Percentiles rank a stretch among this genome's conserved stretches.
Evolutionary conservation across 371 early-diverging fungal species (phyloP).

Genomic region (Dinochytrium kinnereticum): DNA sequence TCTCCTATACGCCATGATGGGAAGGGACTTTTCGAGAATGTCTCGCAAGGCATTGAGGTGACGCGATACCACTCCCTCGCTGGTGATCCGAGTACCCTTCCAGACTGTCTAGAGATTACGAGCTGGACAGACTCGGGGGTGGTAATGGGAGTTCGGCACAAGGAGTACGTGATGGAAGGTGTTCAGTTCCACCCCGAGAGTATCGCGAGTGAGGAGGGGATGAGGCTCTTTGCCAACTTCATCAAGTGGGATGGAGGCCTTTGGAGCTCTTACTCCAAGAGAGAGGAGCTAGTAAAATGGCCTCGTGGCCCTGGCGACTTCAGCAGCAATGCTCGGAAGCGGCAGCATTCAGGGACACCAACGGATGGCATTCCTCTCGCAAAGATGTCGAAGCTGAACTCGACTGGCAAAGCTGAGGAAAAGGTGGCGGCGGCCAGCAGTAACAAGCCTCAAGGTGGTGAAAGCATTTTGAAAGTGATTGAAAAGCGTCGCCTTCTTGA

Average conservation of each 20-base stretch:
- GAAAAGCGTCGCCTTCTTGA: constrained; percentile 80
- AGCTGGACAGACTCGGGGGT: constrained; percentile 84
- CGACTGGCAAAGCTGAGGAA: constrained; percentile 40
- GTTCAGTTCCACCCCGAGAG: constrained; percentile 98
- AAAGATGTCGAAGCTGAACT: constrained; percentile 45
- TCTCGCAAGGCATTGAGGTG: constrained; percentile 81
- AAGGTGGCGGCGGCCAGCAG: not conserved
- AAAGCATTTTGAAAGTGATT: constrained; percentile 62
- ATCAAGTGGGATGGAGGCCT: constrained; percentile 81
- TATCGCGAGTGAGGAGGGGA: constrained; percentile 90
- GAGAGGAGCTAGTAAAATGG: constrained; percentile 28
- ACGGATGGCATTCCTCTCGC: constrained; percentile 43
- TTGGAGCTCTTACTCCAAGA: constrained; percentile 65
- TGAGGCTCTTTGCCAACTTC: constrained; percentile 85
- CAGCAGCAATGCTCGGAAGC: constrained; percentile 16
- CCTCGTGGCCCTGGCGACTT: not conserved
- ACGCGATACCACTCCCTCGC: constrained; percentile 97
- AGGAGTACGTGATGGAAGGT: constrained; percentile 86
- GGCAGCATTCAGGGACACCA: constrained; percentile 4
- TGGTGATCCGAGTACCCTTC: constrained; percentile 82
- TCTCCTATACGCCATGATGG: constrained; percentile 87
- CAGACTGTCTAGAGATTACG: constrained; percentile 82
- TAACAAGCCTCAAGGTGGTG: not conserved
- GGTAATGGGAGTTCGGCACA: constrained; percentile 95
- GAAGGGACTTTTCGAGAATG: constrained; percentile 80